A percentile compares a stretch with the other conserved stretches of the same genome.
Conservation (phyloP, 805 yeast species). For the Nakazawaea siamensis region DNA sequence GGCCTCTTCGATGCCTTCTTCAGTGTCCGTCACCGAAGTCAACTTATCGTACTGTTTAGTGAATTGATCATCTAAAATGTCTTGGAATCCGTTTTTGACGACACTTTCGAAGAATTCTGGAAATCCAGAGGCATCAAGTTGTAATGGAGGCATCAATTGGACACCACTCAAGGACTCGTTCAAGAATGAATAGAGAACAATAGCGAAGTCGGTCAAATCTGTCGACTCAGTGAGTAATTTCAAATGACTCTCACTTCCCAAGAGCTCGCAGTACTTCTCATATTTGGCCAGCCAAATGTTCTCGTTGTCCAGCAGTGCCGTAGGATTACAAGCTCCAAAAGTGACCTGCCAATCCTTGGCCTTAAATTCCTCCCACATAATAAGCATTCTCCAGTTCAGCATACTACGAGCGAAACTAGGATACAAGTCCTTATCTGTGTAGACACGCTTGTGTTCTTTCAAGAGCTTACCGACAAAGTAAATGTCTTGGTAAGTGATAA, state of each 20-base stretch:
- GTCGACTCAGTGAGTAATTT: background rate
- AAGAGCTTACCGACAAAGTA: background rate
- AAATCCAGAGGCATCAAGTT: background rate
- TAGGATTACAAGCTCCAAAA: background rate
- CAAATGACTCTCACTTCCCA: conserved; percentile 1
- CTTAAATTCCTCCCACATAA: conserved; percentile 4
- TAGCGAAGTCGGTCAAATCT: conserved; percentile 2
- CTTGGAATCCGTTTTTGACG: conserved; percentile 1
- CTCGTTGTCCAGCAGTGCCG: background rate
- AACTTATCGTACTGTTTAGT: background rate
- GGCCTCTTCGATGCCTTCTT: background rate
- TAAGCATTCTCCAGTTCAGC: conserved; percentile 7
- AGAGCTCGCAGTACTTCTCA: background rate
- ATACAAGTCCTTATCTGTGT: conserved; percentile 1
- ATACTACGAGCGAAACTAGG: conserved; percentile 4
- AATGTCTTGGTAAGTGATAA: conserved; percentile 1
- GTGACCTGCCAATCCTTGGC: background rate
- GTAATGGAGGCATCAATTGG: conserved; percentile 3
- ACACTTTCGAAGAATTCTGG: background rate
- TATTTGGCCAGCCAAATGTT: conserved; percentile 1
- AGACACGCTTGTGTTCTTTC: background rate
- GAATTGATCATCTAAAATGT: background rate
- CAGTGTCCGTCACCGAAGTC: background rate
- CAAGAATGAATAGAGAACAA: conserved; percentile 3
- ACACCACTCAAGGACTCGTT: conserved; percentile 2